These are phyloP conservation scores for Boletus subcaerulescens DNA, from an alignment of 768 basidiomycete species.

Conservation along the genomic window DNA sequence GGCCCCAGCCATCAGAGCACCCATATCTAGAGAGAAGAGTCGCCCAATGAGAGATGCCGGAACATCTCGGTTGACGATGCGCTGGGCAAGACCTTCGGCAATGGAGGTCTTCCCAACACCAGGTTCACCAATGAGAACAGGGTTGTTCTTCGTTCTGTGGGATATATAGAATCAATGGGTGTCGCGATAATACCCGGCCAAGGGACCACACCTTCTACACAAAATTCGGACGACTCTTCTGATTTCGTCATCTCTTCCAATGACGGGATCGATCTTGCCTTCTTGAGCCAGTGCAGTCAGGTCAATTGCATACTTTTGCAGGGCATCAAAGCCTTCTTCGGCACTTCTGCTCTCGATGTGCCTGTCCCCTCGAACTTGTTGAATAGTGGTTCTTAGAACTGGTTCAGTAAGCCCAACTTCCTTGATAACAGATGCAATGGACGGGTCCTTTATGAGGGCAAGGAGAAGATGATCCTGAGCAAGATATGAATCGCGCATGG, in stretches of 20 bases:
- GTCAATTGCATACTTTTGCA: constrained; percentile 86
- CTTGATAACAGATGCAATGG: constrained; percentile 67
- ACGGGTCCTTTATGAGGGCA: constrained; percentile 73
- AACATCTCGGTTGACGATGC: constrained; percentile 92
- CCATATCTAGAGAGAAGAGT: constrained; percentile 89
- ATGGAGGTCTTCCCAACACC: constrained; percentile 97
- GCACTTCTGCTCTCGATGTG: constrained; percentile 83
- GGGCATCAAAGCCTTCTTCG: constrained; percentile 90
- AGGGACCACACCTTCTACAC: constrained; percentile 58
- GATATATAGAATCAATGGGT: constrained; percentile 7
- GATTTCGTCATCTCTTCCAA: constrained; percentile 91
- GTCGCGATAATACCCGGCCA: neutral
- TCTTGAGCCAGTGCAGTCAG: constrained; percentile 84
- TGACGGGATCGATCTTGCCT: constrained; percentile 94
- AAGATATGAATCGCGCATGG: constrained; percentile 86
- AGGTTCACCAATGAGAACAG: constrained; percentile 93
- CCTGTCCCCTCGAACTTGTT: constrained; percentile 78
- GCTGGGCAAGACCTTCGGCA: constrained; percentile 92
- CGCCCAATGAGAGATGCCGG: constrained; percentile 70
- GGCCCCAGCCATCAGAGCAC: constrained; percentile 90
- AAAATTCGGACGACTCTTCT: constrained; percentile 80
- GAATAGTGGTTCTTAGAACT: constrained; percentile 69
- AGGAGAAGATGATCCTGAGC: constrained; percentile 91
- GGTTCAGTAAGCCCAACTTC: constrained; percentile 72
- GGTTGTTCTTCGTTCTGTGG: constrained; percentile 90